Evolutionary conservation across 108 stramenopile genomes (phyloP).

Genomic region (Fragilaria radians): DNA sequence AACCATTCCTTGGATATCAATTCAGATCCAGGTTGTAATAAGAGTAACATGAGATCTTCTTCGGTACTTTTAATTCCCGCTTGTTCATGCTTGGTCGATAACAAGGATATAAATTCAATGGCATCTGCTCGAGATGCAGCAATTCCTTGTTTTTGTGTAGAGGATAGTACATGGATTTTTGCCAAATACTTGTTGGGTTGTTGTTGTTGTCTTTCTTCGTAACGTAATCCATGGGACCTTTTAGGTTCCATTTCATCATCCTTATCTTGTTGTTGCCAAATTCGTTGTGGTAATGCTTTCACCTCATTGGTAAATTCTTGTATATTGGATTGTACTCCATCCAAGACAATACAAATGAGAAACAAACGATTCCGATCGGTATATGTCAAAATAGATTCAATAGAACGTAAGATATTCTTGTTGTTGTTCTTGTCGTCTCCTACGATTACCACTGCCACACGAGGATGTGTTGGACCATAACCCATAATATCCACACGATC

Average conservation of each 20-base stretch:
- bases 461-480: slow-evolving; percentile 71
- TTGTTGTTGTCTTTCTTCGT: slow-evolving; percentile 16
- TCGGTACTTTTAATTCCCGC: slow-evolving; percentile 57
- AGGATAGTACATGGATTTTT: slow-evolving; percentile 53
- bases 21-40: slow-evolving; percentile 46
- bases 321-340: slow-evolving; percentile 37
- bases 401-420: too few species aligned
- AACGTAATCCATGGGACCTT: background rate
- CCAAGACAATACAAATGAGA: slow-evolving; percentile 51
- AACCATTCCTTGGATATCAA: slow-evolving; percentile 33
- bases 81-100: slow-evolving; percentile 47
- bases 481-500: slow-evolving; percentile 70
- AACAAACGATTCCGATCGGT: slow-evolving; percentile 71
- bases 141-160: slow-evolving; percentile 33
- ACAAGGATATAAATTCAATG: slow-evolving; percentile 46
- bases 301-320: slow-evolving; percentile 6
- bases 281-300: slow-evolving; percentile 9
- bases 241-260: slow-evolving; percentile 7
- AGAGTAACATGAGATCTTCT: slow-evolving; percentile 62
- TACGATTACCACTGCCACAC: slow-evolving; percentile 59
- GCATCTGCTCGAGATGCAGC: slow-evolving; percentile 48
- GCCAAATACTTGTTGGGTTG: slow-evolving; percentile 31
- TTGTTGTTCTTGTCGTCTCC: too few species aligned
- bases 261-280: slow-evolving; percentile 1
- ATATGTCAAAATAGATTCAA: slow-evolving; percentile 36